Evolutionary conservation across 139 green algal genomes (phyloP), one percentile per base, ranked within the genome.

Genomic region (Micromonas pusilla): DNA sequence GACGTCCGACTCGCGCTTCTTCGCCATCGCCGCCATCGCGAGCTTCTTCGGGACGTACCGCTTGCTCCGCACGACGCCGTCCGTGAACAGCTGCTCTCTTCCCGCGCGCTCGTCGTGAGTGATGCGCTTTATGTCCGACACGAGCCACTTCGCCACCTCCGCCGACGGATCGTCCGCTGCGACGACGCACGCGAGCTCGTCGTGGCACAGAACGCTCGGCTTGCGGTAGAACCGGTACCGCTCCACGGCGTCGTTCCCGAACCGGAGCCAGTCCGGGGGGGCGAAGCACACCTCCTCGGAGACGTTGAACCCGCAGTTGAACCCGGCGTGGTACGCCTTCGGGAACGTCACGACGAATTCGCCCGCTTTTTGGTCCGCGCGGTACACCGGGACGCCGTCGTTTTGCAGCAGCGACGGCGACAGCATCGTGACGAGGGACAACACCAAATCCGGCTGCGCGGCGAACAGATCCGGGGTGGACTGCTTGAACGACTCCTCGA

Each of bases 221-320:
- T 68, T 52, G 28, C 54, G 76, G 65, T 73, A 83, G 28, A 79
- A 62, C 13, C 82, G 78, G 66, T 83, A 81, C 38, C 78, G 70
- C 78, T 83, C 78, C 13, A 86, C 82, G 66, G 19, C 37, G 20
- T 54, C 57, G 52, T 32, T n/a, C 19, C 82, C 84, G 54, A 78
- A 80, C 3, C 45, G 19, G 1, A 97, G 80, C 95, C 95, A 99
- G 79, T 96, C 87, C 0, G 86, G 75, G 0, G 87, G 87, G 3
- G 82, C 88, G 78, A 97, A 96, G 86, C 97, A 97, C 63, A 96
- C 90, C 2, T 90, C 91, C 86, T 97, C 93, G 1, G 91, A 91
- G 28, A 90, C 77, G 81, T 95, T 94, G 84, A 95, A 93, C 70
- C 92, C 93, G 70, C 86, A 79, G 34, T 81, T 82, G 83, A 96